Evolutionary conservation across 108 stramenopile genomes (phyloP).

Genomic region (Skeletonema tropicum): DNA sequence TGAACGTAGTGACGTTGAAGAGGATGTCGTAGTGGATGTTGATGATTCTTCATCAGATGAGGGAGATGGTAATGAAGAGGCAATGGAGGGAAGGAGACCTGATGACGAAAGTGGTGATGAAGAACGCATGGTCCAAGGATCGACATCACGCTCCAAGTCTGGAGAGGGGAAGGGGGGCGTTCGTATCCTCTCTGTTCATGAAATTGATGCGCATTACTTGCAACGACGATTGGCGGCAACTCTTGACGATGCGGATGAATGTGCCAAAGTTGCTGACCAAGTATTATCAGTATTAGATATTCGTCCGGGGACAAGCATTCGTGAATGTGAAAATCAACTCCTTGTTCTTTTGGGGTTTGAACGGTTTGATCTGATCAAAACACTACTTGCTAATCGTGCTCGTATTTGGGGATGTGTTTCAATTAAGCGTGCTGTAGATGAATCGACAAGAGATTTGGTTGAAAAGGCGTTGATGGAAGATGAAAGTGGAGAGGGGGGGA

Average conservation of each 20-base stretch:
- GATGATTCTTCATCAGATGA: constrained; percentile 79
- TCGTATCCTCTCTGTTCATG: constrained; percentile 87
- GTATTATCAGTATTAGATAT: constrained; percentile 80
- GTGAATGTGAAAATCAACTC: constrained; percentile 95
- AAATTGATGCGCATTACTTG: constrained; percentile 96
- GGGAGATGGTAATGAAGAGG: constrained; percentile 74
- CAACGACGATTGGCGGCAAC: constrained; percentile 88
- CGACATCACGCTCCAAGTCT: constrained; percentile 18
- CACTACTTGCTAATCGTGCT: constrained; percentile 88
- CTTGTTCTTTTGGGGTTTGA: constrained; percentile 94
- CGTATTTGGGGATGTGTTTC: constrained; percentile 92
- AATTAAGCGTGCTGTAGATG: constrained; percentile 91
- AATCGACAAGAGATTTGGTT: constrained; percentile 82
- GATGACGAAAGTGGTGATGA: constrained; percentile 57
- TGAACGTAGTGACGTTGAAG: constrained; percentile 79
- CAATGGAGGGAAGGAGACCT: constrained; percentile 36
- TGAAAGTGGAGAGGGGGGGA: constrained; percentile 80
- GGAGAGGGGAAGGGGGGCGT: constrained; percentile 28
- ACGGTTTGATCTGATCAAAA: constrained; percentile 95
- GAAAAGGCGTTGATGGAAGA: constrained; percentile 80
- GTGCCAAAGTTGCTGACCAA: constrained; percentile 81
- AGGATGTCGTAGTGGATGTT: constrained; percentile 78
- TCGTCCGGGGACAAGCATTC: constrained; percentile 44
- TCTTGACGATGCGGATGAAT: constrained; percentile 90
- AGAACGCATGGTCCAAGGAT: constrained; percentile 25